phyloP scores from a whole-genome alignment of 2,329 filamentous ascomycete genomes.

The Didymella arachidicola region DNA sequence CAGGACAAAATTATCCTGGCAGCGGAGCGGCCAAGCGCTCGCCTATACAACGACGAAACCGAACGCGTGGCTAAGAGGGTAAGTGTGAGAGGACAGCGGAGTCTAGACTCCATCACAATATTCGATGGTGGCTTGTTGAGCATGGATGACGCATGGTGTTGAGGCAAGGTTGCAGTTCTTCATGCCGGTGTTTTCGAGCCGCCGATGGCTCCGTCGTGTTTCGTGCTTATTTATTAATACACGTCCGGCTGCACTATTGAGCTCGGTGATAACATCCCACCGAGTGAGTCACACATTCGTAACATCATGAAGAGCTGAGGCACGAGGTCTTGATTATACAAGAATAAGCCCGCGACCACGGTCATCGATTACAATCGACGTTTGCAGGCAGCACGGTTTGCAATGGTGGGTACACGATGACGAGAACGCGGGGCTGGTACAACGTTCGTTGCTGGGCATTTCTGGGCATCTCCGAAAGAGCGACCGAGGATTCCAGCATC shows the following conservation, averaged over 20 bases:
- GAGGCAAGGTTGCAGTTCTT: slow-evolving; percentile 22
- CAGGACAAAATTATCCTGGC: slow-evolving; percentile 14
- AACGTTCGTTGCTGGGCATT: slow-evolving; percentile 30
- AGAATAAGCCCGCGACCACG: slow-evolving; percentile 2
- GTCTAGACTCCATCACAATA: slow-evolving; percentile 29
- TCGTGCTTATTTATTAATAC: slow-evolving; percentile 14
- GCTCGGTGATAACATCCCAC: slow-evolving; percentile 17
- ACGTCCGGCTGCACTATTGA: slow-evolving; percentile 13
- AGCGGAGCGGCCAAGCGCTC: slow-evolving; percentile 34
- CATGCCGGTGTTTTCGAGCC: slow-evolving; percentile 24
- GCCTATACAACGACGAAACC: slow-evolving; percentile 17
- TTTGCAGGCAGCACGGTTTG: slow-evolving; percentile 12
- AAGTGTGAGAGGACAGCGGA: slow-evolving; percentile 23
- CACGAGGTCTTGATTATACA: slow-evolving; percentile 10
- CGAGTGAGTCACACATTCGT: slow-evolving; percentile 17
- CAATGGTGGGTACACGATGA: slow-evolving; percentile 26
- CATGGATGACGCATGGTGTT: slow-evolving; percentile 28
- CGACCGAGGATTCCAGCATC: slow-evolving; percentile 24
- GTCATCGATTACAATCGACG: slow-evolving; percentile 11
- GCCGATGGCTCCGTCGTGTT: slow-evolving; percentile 14
- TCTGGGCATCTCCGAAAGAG: slow-evolving; percentile 29
- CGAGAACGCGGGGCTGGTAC: slow-evolving; percentile 25
- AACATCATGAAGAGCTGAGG: slow-evolving; percentile 7
- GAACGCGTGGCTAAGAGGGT: slow-evolving; percentile 14
- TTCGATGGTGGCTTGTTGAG: slow-evolving; percentile 23